A percentile compares a stretch with the other conserved stretches of the same genome.
These are phyloP conservation scores for Umbelopsis sp. DNA, from an alignment of 192 early-diverging fungal genomes.

Conservation along the genomic window DNA sequence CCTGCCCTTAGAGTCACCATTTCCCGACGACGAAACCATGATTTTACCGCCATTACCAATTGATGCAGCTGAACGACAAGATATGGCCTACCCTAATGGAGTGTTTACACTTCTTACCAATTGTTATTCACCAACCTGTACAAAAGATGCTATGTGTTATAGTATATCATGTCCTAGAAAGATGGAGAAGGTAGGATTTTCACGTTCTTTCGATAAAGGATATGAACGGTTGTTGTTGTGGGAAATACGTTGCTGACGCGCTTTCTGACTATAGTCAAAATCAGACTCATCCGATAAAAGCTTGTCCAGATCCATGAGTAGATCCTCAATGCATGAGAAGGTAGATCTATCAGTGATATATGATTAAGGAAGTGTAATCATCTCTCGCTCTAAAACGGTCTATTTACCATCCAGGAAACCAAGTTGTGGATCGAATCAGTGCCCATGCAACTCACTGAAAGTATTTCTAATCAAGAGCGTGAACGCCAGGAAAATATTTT, in stretches of 20 bases:
- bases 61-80: not conserved
- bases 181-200: slow-evolving; percentile 57
- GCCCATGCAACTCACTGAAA: slow-evolving; percentile 74
- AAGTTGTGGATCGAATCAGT: slow-evolving; percentile 84
- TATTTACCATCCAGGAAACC: not conserved
- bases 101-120: slow-evolving; percentile 87
- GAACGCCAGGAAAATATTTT: slow-evolving; percentile 93
- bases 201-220: not conserved
- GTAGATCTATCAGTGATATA: not conserved
- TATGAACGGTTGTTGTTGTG: not conserved
- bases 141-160: slow-evolving; percentile 78
- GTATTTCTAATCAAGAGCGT: slow-evolving; percentile 73
- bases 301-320: slow-evolving; percentile 41
- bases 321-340: slow-evolving; percentile 46
- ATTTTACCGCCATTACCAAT: not conserved
- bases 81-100: slow-evolving; percentile 46
- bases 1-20: not conserved
- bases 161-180: slow-evolving; percentile 83
- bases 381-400: not conserved
- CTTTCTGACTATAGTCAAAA: not conserved
- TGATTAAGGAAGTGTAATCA: not conserved
- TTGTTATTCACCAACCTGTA: slow-evolving; percentile 94
- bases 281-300: not conserved
- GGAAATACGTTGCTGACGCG: not conserved
- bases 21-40: slow-evolving; percentile 7